phyloP scores from a whole-genome alignment of 2,329 filamentous ascomycete genomes.

The Periglandula ipomoeae region DNA sequence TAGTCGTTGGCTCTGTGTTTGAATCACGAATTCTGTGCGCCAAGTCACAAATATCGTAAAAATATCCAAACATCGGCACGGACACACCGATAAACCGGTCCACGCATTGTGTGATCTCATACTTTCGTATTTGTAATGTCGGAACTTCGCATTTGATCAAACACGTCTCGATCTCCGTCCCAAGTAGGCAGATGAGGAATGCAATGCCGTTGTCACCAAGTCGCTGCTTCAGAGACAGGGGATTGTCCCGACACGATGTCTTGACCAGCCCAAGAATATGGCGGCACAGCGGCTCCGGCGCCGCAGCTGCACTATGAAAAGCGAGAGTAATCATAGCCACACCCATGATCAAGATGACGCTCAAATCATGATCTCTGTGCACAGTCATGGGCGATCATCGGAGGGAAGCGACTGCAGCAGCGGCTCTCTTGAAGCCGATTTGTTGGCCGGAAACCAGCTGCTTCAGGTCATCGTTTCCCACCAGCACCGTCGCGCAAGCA shows the following conservation, averaged over 20 bases:
- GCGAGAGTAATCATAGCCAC: constrained; percentile 8
- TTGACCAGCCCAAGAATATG: constrained; percentile 4
- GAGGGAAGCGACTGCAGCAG: constrained; percentile 5
- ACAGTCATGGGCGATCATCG: background rate
- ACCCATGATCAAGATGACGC: constrained; percentile 6
- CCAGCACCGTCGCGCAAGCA: constrained; percentile 7
- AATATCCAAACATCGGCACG: constrained; percentile 5
- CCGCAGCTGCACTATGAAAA: constrained; percentile 3
- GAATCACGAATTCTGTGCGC: background rate
- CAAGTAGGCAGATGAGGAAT: constrained; percentile 7
- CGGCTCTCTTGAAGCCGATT: constrained; percentile 8
- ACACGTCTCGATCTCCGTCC: constrained; percentile 8
- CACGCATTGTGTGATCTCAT: background rate
- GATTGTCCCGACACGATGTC: background rate
- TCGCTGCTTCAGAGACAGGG: background rate
- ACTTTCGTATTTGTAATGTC: constrained; percentile 1
- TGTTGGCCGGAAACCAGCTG: constrained; percentile 5
- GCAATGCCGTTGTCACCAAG: constrained; percentile 2
- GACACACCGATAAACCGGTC: constrained; percentile 9
- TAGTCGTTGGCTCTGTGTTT: background rate
- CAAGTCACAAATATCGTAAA: constrained; percentile 7
- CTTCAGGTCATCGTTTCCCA: constrained; percentile 3
- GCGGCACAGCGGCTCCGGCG: constrained; percentile 1
- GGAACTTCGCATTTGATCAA: constrained; percentile 4
- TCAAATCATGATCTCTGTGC: background rate